phyloP scores from a whole-genome alignment of 2,329 filamentous ascomycete genomes.

The Alternaria hordeiaustralica region DNA sequence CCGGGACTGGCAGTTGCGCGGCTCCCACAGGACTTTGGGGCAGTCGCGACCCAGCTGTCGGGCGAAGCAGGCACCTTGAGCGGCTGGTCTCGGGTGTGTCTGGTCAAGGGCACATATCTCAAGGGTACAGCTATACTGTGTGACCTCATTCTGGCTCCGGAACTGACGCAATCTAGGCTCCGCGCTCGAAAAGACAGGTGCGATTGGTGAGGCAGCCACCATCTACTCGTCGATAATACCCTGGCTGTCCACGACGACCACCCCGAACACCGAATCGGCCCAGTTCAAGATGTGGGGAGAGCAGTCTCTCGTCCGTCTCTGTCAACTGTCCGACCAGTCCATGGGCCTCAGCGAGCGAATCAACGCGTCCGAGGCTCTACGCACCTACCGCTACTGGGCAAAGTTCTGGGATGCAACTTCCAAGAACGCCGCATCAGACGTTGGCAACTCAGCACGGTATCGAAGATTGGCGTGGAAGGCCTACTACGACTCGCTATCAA shows the following conservation, averaged over 20 bases:
- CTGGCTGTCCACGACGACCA: slow-evolving; percentile 64
- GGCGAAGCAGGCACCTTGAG: slow-evolving; percentile 54
- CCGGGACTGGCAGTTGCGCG: slow-evolving; percentile 66
- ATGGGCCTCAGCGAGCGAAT: slow-evolving; percentile 47
- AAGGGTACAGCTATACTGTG: slow-evolving; percentile 61
- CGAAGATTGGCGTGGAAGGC: slow-evolving; percentile 79
- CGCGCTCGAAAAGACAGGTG: slow-evolving; percentile 53
- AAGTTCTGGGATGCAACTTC: slow-evolving; percentile 64
- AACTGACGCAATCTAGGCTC: slow-evolving; percentile 46
- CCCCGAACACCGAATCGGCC: slow-evolving; percentile 54
- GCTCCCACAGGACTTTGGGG: slow-evolving; percentile 67
- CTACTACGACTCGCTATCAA: slow-evolving; percentile 81
- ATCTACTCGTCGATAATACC: slow-evolving; percentile 71
- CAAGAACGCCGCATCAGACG: slow-evolving; percentile 25
- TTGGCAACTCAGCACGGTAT: slow-evolving; percentile 26
- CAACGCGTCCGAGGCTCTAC: slow-evolving; percentile 48
- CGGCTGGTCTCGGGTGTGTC: slow-evolving; percentile 83
- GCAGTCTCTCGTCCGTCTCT: slow-evolving; percentile 75
- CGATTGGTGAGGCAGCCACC: slow-evolving; percentile 64
- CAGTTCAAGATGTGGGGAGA: slow-evolving; percentile 82
- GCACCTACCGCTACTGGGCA: slow-evolving; percentile 67
- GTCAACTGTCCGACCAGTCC: slow-evolving; percentile 70
- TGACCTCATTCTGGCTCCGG: not conserved
- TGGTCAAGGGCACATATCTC: slow-evolving; percentile 79
- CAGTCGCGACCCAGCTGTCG: slow-evolving; percentile 29